Conservation (phyloP, 2,329 filamentous ascomycete species). For the Clarireedia monteithiana region DNA sequence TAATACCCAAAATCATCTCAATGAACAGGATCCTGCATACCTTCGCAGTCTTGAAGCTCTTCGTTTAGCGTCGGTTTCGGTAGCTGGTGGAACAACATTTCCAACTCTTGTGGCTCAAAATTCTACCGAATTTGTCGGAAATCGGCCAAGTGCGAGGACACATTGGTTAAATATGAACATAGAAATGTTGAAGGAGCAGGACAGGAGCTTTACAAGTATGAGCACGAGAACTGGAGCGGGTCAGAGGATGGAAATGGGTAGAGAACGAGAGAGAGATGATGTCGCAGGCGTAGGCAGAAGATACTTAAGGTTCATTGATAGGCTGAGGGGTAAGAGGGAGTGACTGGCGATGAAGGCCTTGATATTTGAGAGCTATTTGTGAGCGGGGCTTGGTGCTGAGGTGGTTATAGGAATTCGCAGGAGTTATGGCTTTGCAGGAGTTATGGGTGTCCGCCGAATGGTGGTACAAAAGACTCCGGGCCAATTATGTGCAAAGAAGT, state of each 20-base stretch:
- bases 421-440: too few relatives aligned
- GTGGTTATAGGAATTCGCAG: too few relatives aligned
- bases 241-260: too few relatives aligned
- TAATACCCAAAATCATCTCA: slow-evolving; percentile 18
- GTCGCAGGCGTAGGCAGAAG: not conserved
- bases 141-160: not conserved
- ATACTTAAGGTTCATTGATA: not conserved
- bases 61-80: not conserved
- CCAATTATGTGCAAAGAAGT: too few relatives aligned
- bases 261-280: not conserved
- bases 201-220: not conserved
- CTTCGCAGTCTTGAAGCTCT: slow-evolving; percentile 14
- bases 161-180: not conserved
- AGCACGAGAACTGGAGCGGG: not conserved
- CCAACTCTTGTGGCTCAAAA: not conserved
- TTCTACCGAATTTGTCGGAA: not conserved
- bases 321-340: not conserved
- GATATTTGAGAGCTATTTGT: too few relatives aligned
- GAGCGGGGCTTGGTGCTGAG: too few relatives aligned
- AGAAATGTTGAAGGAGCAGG: not conserved
- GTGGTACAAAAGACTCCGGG: too few relatives aligned
- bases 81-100: not conserved
- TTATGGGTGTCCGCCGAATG: too few relatives aligned
- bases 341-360: not conserved
- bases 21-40: slow-evolving; percentile 20